These are phyloP conservation scores for Scutellaria galericulata DNA, from an alignment of 257 asterid genomes.

Conservation along the genomic window DNA sequence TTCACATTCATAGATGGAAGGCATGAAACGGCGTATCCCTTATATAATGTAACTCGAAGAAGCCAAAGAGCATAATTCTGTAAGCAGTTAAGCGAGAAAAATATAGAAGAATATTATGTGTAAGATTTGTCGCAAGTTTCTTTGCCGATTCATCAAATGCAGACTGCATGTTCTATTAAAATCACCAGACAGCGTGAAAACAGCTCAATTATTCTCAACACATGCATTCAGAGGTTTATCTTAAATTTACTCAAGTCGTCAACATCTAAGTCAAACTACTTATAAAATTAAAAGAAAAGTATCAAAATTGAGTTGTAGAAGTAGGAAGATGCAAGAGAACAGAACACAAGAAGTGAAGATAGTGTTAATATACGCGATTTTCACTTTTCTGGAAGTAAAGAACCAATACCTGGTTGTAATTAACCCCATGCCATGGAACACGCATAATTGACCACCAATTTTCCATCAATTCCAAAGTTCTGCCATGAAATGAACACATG, in stretches of 20 bases:
- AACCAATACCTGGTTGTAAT: slow-evolving; percentile 33
- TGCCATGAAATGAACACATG: slow-evolving; percentile 43
- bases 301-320: background rate
- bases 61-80: background rate
- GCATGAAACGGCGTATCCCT: background rate
- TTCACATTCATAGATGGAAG: slow-evolving; percentile 8
- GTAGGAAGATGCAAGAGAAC: background rate
- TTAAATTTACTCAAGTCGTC: slow-evolving; percentile 10
- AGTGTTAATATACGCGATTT: slow-evolving; percentile 32
- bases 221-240: slow-evolving; percentile 7
- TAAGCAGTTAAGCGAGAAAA: background rate
- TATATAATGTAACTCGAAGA: slow-evolving; percentile 10
- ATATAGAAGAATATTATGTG: background rate
- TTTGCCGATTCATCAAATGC: background rate
- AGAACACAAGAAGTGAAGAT: background rate
- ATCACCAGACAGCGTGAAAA: slow-evolving; percentile 7
- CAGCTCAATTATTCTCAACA: slow-evolving; percentile 13
- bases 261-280: slow-evolving; percentile 4
- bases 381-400: slow-evolving; percentile 27
- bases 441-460: slow-evolving; percentile 90
- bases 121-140: background rate
- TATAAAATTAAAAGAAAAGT: background rate
- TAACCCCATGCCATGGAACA: slow-evolving; percentile 99
- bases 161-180: background rate
- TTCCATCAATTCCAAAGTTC: slow-evolving; percentile 94